phyloP scores from a whole-genome alignment of 345 rosid genomes.

The Noccaea caerulescens region DNA sequence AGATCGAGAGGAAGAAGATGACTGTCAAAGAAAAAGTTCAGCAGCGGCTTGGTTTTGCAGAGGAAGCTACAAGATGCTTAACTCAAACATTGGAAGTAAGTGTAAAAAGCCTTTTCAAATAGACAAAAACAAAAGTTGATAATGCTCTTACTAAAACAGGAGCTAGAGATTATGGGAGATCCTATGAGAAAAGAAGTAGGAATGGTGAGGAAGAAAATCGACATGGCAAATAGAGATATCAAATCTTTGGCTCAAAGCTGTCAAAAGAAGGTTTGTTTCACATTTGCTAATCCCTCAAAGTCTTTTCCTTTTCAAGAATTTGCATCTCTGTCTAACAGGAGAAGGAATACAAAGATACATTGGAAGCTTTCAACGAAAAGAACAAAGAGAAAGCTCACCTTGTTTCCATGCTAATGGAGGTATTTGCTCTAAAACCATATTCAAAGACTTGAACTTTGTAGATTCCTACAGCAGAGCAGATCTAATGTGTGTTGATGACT shows the following conservation, averaged over 20 bases:
- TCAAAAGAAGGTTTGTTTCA: conserved; percentile 66
- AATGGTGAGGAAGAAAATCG: conserved; percentile 65
- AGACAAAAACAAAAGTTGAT: not conserved
- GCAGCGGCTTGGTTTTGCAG: conserved; percentile 67
- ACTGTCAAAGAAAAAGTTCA: conserved; percentile 71
- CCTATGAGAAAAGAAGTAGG: conserved; percentile 85
- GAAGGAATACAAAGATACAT: conserved; percentile 63
- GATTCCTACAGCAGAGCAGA: not conserved
- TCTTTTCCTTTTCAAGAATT: not conserved
- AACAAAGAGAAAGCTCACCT: conserved; percentile 63
- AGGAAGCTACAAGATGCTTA: conserved; percentile 75
- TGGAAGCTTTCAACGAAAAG: conserved; percentile 80
- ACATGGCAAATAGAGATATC: conserved; percentile 62
- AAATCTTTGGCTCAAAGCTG: conserved; percentile 75
- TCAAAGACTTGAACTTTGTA: not conserved
- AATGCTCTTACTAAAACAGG: conserved; percentile 47
- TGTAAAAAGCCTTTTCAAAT: not conserved
- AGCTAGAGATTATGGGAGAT: conserved; percentile 73
- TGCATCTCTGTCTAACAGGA: conserved; percentile 51
- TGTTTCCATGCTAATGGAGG: conserved; percentile 47
- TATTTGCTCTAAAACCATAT: conserved; percentile 15
- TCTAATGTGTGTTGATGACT: conserved; percentile 14
- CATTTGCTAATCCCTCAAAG: not conserved
- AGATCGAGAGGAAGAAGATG: conserved; percentile 78
- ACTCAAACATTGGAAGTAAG: conserved; percentile 75